Conservation (phyloP, 2,329 filamentous ascomycete species). For the Cercospora zeae-maydis region DNA sequence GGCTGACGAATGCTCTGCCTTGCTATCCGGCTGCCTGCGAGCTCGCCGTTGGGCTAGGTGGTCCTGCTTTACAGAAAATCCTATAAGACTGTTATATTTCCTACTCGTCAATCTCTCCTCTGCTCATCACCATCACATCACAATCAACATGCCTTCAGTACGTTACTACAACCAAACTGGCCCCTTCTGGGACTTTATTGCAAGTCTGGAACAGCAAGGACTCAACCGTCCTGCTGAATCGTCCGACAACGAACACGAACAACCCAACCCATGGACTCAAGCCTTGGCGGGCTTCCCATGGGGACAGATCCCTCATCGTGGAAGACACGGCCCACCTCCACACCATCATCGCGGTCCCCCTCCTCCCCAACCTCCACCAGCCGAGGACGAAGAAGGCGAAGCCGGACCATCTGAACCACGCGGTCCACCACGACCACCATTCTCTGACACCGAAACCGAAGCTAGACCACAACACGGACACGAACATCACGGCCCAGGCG, state of each 20-base stretch:
- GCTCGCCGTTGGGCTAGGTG: conserved; percentile 15
- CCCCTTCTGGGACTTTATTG: conserved; percentile 56
- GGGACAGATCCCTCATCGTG: conserved; percentile 31
- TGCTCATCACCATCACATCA: conserved; percentile 19
- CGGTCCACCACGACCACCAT: conserved; percentile 26
- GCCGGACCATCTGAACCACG: conserved; percentile 27
- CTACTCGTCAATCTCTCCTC: neutral
- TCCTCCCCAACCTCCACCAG: conserved; percentile 20
- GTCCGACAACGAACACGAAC: conserved; percentile 33
- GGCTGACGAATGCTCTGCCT: conserved; percentile 17
- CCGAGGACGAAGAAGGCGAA: conserved; percentile 20
- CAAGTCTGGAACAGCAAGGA: conserved; percentile 48
- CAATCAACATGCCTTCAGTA: conserved; percentile 50
- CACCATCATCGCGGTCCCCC: conserved; percentile 19
- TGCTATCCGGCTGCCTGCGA: conserved; percentile 16
- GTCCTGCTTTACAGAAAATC: neutral
- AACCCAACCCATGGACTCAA: conserved; percentile 29
- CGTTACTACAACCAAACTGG: conserved; percentile 52
- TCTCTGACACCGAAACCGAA: conserved; percentile 18
- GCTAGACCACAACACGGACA: conserved; percentile 17
- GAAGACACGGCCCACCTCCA: conserved; percentile 27
- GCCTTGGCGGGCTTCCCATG: conserved; percentile 40
- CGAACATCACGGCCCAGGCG: conserved; percentile 27
- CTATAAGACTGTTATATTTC: conserved; percentile 11
- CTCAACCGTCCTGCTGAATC: conserved; percentile 33